These are phyloP conservation scores for Hypoxylon lenormandii DNA, from an alignment of 495 filamentous ascomycete genomes.

Conservation along the genomic window DNA sequence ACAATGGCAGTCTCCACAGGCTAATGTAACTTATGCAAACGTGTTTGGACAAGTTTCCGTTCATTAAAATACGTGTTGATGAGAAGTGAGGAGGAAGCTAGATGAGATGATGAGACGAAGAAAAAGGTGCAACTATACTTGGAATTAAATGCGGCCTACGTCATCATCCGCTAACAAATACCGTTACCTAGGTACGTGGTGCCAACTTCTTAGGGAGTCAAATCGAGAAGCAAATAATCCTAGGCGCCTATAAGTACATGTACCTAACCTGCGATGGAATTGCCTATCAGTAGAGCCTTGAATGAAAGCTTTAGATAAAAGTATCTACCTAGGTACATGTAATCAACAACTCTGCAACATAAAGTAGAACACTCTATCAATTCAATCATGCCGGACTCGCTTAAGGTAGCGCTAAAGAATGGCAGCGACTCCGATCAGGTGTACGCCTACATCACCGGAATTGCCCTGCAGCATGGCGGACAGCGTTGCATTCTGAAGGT, in stretches of 20 bases:
- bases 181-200: background rate
- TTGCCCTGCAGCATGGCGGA: conserved; percentile 55
- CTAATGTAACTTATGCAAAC: background rate
- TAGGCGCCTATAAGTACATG: too few relatives aligned
- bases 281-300: too few relatives aligned
- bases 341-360: background rate
- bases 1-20: background rate
- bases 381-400: conserved; percentile 55
- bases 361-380: background rate
- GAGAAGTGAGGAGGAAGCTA: background rate
- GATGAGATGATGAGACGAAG: background rate
- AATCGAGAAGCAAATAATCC: too few relatives aligned
- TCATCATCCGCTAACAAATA: background rate
- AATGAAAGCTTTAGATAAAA: too few relatives aligned
- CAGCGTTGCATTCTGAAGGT: conserved; percentile 54
- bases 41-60: background rate
- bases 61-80: background rate
- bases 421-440: conserved; percentile 49
- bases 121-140: conserved; percentile 1
- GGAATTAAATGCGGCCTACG: conserved; percentile 7
- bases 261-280: too few relatives aligned
- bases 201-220: too few relatives aligned
- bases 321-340: too few relatives aligned
- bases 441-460: conserved; percentile 60
- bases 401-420: conserved; percentile 57